Evolutionary conservation across 208 protist genomes (phyloP).

Genomic region (Phytomonas francai): DNA sequence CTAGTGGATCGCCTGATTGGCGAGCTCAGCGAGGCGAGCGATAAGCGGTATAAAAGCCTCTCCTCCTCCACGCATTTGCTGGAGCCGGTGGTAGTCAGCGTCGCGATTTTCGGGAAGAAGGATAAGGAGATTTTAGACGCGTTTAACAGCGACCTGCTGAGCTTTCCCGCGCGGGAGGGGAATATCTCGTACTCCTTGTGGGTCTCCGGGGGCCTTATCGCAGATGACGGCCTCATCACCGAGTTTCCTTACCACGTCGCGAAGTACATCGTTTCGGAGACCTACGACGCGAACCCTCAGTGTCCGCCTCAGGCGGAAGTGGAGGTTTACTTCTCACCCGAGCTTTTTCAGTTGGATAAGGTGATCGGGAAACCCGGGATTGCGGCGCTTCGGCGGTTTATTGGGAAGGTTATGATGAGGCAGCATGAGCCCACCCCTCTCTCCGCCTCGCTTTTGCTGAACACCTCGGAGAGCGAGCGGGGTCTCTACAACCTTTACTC

Average conservation of each 20-base stretch:
- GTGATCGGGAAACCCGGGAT: constrained; percentile 51
- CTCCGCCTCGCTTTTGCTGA: constrained; percentile 54
- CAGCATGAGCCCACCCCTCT: constrained; percentile 72
- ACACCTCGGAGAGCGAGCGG: constrained; percentile 23
- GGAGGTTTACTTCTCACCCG: constrained; percentile 81
- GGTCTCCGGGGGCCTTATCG: constrained; percentile 69
- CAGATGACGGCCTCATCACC: constrained; percentile 32
- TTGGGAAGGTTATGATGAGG: constrained; percentile 59
- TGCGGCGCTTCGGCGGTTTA: constrained; percentile 54
- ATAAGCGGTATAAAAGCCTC: constrained; percentile 70
- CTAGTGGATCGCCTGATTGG: constrained; percentile 58
- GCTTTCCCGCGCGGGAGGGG: constrained; percentile 53
- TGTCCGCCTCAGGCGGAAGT: constrained; percentile 49
- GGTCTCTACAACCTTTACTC: constrained; percentile 24
- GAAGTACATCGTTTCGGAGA: constrained; percentile 26
- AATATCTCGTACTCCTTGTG: constrained; percentile 75
- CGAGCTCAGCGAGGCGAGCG: constrained; percentile 42
- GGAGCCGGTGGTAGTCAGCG: constrained; percentile 55
- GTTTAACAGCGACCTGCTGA: constrained; percentile 44
- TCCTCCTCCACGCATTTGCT: constrained; percentile 77
- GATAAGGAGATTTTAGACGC: constrained; percentile 50
- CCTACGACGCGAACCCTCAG: constrained; percentile 5
- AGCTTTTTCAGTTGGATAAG: constrained; percentile 63
- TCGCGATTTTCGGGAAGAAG: constrained; percentile 45
- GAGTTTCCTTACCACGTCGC: constrained; percentile 84